Conservation (phyloP, 2,329 filamentous ascomycete genomes). For the Orbilia oligospora region DNA sequence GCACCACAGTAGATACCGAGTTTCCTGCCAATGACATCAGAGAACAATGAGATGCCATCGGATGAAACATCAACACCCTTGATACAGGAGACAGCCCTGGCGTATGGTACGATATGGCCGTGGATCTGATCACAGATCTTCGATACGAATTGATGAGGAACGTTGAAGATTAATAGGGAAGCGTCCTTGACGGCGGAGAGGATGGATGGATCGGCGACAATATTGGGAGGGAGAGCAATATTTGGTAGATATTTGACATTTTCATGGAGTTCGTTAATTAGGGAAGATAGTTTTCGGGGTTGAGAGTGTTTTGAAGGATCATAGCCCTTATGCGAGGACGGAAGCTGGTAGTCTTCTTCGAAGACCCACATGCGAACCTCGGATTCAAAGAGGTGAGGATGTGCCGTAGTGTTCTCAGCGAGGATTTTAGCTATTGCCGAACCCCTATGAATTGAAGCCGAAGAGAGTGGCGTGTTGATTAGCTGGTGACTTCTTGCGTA, state of each 20-base stretch:
- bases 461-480: constrained; percentile 29
- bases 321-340: constrained; percentile 81
- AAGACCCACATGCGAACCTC: constrained; percentile 99
- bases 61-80: constrained; percentile 96
- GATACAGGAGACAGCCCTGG: constrained; percentile 95
- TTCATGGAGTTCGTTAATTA: constrained; percentile 95
- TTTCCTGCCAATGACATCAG: constrained; percentile 90
- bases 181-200: constrained; percentile 84
- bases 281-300: constrained; percentile 85
- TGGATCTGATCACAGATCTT: constrained; percentile 86
- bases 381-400: constrained; percentile 86
- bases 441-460: constrained; percentile 74
- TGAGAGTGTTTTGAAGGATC: constrained; percentile 73
- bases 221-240: constrained; percentile 84
- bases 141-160: constrained; percentile 95
- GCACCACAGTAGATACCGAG: constrained; percentile 97
- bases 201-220: constrained; percentile 86
- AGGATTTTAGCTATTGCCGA: constrained; percentile 98
- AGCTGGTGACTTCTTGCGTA: constrained; percentile 20
- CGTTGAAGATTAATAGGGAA: constrained; percentile 93
- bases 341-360: constrained; percentile 86
- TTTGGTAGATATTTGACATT: constrained; percentile 98
- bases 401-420: constrained; percentile 86
- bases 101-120: constrained; percentile 91
- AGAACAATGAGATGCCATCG: constrained; percentile 88